These are phyloP conservation scores for Colletotrichum agaves DNA, from an alignment of 2,329 filamentous ascomycete species.

Conservation along the genomic window DNA sequence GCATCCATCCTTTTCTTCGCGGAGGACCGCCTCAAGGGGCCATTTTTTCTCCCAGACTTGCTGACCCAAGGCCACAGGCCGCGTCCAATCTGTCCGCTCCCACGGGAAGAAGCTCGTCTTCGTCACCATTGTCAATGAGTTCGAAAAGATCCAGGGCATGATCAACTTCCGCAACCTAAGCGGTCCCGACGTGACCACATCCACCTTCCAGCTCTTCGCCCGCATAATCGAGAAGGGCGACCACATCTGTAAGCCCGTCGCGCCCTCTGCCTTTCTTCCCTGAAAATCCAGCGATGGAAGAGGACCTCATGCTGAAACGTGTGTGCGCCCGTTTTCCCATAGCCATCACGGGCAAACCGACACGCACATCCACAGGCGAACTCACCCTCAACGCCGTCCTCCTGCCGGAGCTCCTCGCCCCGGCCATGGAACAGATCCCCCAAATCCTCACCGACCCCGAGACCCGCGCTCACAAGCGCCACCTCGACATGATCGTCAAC, in stretches of 20 bases:
- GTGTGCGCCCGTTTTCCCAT: slow-evolving; percentile 36
- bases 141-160: slow-evolving; percentile 79
- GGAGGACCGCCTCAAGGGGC: too few species aligned
- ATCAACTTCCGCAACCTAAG: slow-evolving; percentile 68
- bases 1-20: neutral
- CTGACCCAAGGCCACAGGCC: slow-evolving; percentile 62
- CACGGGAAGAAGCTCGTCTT: slow-evolving; percentile 85
- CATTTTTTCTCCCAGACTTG: slow-evolving; percentile 3
- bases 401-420: slow-evolving; percentile 78
- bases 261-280: too few species aligned
- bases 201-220: slow-evolving; percentile 68
- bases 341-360: slow-evolving; percentile 78
- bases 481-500: slow-evolving; percentile 88
- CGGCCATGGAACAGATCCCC: slow-evolving; percentile 83
- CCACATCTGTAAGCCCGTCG: slow-evolving; percentile 73
- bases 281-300: neutral
- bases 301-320: slow-evolving; percentile 12
- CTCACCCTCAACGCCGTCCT: slow-evolving; percentile 76
- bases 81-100: slow-evolving; percentile 76
- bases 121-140: slow-evolving; percentile 80
- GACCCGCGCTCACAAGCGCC: slow-evolving; percentile 78
- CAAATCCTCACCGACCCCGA: slow-evolving; percentile 75
- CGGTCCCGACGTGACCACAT: slow-evolving; percentile 46
- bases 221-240: slow-evolving; percentile 82
- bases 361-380: slow-evolving; percentile 77